Conservation (phyloP, 176 grass and related monocot genomes). For the Ampelocalamus luodianensis region DNA sequence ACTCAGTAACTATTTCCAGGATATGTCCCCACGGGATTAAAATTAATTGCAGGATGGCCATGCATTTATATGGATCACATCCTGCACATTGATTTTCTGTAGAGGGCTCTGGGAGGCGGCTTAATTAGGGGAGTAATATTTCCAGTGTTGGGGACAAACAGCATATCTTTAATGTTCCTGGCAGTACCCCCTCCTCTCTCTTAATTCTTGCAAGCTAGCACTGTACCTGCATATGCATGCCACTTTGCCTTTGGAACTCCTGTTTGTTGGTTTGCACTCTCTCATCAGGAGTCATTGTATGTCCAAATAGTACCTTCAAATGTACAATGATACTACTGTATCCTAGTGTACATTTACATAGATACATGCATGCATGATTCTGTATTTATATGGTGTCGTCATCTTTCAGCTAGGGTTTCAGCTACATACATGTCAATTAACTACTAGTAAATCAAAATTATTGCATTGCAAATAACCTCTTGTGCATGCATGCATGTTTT, state of each 20-base stretch:
- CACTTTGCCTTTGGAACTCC: background rate
- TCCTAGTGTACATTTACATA: background rate
- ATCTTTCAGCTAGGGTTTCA: background rate
- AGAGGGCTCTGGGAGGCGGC: background rate
- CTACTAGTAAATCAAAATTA: background rate
- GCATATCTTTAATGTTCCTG: slow-evolving; percentile 26
- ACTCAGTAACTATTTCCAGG: background rate
- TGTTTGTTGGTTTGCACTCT: background rate
- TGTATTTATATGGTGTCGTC: background rate
- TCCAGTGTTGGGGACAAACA: slow-evolving; percentile 29
- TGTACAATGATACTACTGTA: background rate
- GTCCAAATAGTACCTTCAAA: background rate
- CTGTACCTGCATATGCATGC: background rate
- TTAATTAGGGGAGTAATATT: slow-evolving; percentile 40
- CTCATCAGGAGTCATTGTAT: background rate
- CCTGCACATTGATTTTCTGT: slow-evolving; percentile 19
- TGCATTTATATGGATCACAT: slow-evolving; percentile 28
- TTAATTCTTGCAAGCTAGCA: slow-evolving; percentile 28
- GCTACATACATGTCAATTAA: background rate
- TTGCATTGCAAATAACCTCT: background rate
- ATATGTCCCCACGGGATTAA: slow-evolving; percentile 13
- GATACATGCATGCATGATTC: background rate
- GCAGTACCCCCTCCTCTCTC: background rate
- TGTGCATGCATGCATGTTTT: slow-evolving; percentile 13
- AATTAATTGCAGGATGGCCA: background rate